Evolutionary conservation across 169 alveolate genomes (phyloP).

Genomic region (Pseudocohnilembus persalinus): DNA sequence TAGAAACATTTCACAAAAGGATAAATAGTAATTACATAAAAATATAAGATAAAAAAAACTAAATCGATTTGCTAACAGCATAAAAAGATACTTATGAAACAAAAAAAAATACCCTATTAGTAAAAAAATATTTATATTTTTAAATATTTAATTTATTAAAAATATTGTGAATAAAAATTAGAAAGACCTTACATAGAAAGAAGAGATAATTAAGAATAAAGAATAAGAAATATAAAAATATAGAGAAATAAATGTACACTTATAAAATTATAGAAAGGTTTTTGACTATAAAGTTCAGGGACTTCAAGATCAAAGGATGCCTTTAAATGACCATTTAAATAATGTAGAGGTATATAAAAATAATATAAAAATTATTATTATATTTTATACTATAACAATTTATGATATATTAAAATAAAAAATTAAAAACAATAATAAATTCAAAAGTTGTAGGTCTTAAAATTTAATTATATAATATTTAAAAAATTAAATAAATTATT

Average conservation of each 20-base stretch:
- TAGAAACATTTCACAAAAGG: background rate
- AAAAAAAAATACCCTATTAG: background rate
- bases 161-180: too few relatives aligned
- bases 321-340: background rate
- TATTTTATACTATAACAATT: too few relatives aligned
- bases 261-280: background rate
- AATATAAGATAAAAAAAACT: background rate
- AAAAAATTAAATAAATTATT: too few relatives aligned
- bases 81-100: background rate
- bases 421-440: too few relatives aligned
- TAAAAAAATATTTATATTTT: too few relatives aligned
- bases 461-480: too few relatives aligned
- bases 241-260: background rate
- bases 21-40: background rate
- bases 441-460: too few relatives aligned
- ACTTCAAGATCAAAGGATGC: background rate
- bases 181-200: background rate
- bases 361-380: too few relatives aligned
- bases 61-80: background rate
- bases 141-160: too few relatives aligned
- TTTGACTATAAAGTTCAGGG: background rate
- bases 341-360: background rate
- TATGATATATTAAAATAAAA: too few relatives aligned
- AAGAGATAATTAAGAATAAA: background rate
- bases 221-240: background rate